Evolutionary conservation across 2,329 filamentous ascomycete species (phyloP).

Genomic region (Fusarium foetens): DNA sequence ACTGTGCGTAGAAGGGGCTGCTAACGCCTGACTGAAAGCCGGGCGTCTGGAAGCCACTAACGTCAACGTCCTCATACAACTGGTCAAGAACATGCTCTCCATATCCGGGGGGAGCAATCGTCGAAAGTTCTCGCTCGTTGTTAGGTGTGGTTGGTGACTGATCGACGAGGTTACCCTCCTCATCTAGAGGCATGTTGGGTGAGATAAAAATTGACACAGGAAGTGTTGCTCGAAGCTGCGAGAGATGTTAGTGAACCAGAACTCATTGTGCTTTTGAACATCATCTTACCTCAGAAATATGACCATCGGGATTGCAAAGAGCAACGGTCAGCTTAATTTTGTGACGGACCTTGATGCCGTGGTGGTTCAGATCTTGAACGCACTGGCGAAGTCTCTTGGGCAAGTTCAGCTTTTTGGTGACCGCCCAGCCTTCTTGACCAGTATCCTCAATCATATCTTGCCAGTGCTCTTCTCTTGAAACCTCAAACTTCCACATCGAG

Average conservation of each 20-base stretch:
- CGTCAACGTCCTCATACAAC: conserved; percentile 88
- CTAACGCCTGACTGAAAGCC: conserved; percentile 76
- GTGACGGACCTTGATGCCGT: conserved; percentile 91
- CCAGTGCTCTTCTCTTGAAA: conserved; percentile 71
- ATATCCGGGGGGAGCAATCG: conserved; percentile 89
- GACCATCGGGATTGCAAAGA: conserved; percentile 93
- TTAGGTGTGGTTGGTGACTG: conserved; percentile 60
- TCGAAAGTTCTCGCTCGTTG: conserved; percentile 63
- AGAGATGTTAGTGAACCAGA: conserved; percentile 10
- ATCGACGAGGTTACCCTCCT: conserved; percentile 81
- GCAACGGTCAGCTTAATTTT: conserved; percentile 93
- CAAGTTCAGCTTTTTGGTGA: conserved; percentile 72
- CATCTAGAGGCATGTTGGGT: conserved; percentile 88
- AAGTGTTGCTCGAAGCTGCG: conserved; percentile 83
- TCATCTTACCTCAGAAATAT: conserved; percentile 80
- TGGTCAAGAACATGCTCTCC: conserved; percentile 90
- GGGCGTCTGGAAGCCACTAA: conserved; percentile 82
- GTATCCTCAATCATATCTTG: conserved; percentile 75
- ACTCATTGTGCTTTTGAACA: neutral
- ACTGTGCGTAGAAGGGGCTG: conserved; percentile 79
- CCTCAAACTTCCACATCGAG: conserved; percentile 65
- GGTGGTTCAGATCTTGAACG: conserved; percentile 87
- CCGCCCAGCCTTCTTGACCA: conserved; percentile 72
- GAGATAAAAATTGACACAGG: conserved; percentile 96
- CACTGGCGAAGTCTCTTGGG: conserved; percentile 85